Percentiles rank a stretch among this genome's conserved stretches.
Evolutionary conservation across 768 basidiomycete genomes (phyloP).

Genomic region (Termitomyces bulborhizus): DNA sequence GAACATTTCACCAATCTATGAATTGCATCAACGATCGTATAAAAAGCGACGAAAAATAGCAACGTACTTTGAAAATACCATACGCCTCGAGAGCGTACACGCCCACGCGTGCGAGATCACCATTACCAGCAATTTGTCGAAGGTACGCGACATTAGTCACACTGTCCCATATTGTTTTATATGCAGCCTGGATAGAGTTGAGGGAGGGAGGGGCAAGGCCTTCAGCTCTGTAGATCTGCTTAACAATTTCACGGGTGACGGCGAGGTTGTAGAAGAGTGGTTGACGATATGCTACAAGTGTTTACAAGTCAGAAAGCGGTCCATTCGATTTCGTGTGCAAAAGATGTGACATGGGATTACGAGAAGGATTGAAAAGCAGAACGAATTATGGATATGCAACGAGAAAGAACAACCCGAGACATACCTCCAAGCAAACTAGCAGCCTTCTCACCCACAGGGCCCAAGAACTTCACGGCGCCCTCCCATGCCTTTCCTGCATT

Average conservation of each 20-base stretch:
- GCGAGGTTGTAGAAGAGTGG: conserved; percentile 75
- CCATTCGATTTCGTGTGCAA: too few species aligned
- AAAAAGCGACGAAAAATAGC: background rate
- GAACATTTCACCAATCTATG: conserved; percentile 81
- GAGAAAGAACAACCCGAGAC: conserved; percentile 2
- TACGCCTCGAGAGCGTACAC: conserved; percentile 85
- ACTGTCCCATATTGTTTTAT: conserved; percentile 59
- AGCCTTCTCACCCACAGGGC: conserved; percentile 44
- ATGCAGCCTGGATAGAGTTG: conserved; percentile 48
- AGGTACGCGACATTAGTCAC: conserved; percentile 54
- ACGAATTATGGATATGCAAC: background rate
- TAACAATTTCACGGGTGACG: conserved; percentile 68
- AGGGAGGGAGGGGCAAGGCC: conserved; percentile 66
- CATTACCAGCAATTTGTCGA: conserved; percentile 51
- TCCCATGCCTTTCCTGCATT: conserved; percentile 48
- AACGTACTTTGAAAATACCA: conserved; percentile 73
- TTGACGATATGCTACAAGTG: conserved; percentile 54
- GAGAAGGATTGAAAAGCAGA: background rate
- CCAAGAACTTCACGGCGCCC: conserved; percentile 38
- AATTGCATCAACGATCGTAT: background rate
- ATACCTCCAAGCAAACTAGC: conserved; percentile 48
- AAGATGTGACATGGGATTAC: too few species aligned
- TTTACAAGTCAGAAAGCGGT: background rate
- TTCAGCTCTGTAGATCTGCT: conserved; percentile 71
- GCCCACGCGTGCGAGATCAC: conserved; percentile 62